Evolutionary conservation across 2,329 filamentous ascomycete genomes (phyloP).

Genomic region (Onygena corvina): DNA sequence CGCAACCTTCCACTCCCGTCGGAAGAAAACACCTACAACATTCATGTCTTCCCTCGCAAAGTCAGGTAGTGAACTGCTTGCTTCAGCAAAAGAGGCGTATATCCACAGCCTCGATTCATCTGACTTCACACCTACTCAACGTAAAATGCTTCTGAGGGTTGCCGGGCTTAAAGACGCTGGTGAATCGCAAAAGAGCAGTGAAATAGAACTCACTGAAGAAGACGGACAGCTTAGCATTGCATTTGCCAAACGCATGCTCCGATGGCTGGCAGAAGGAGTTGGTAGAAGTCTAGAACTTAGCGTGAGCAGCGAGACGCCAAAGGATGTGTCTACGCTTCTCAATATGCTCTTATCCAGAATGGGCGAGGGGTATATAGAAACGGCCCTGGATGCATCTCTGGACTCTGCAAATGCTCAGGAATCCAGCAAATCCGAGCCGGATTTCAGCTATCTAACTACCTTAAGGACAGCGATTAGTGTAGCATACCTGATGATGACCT

Average conservation of each 20-base stretch:
- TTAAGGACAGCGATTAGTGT: constrained; percentile 76
- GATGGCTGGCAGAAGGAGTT: constrained; percentile 92
- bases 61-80: constrained; percentile 75
- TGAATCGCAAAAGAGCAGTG: constrained; percentile 58
- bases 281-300: constrained; percentile 84
- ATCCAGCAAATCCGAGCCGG: constrained; percentile 68
- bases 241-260: constrained; percentile 96
- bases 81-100: constrained; percentile 81
- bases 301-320: constrained; percentile 75
- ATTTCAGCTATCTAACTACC: constrained; percentile 68
- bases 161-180: constrained; percentile 63
- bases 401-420: constrained; percentile 69
- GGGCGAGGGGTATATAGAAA: constrained; percentile 67
- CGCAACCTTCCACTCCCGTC: constrained; percentile 69
- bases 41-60: constrained; percentile 90
- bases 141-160: constrained; percentile 77
- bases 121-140: constrained; percentile 77
- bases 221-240: constrained; percentile 71
- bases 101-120: constrained; percentile 79
- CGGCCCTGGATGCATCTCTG: constrained; percentile 54
- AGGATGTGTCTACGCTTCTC: constrained; percentile 77
- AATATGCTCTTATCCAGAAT: constrained; percentile 74
- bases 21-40: constrained; percentile 78
- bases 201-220: constrained; percentile 81
- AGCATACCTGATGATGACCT: constrained; percentile 84